Percentiles rank a stretch among this genome's conserved stretches.
Evolutionary conservation across 371 early-diverging fungal genomes (phyloP).

Genomic region (Actinomortierella wolfii): DNA sequence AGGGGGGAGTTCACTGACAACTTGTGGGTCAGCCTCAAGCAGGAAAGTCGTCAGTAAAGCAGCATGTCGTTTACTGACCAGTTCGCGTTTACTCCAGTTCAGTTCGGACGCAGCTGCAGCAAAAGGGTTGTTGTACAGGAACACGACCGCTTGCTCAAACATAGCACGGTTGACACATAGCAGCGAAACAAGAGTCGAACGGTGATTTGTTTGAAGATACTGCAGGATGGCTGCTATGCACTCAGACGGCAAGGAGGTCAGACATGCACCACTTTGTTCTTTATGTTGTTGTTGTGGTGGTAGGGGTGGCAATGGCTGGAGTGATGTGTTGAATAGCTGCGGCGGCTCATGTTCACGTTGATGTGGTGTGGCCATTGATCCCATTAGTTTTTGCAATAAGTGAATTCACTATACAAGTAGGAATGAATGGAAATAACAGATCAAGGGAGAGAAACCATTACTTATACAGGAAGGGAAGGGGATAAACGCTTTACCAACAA

Average conservation of each 20-base stretch:
- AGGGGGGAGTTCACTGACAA: constrained; percentile 12
- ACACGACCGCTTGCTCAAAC: constrained; percentile 19
- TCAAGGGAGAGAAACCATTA: too few species aligned
- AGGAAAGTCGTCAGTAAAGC: constrained; percentile 21
- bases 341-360: neutral
- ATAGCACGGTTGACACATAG: constrained; percentile 36
- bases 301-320: neutral
- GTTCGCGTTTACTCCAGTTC: constrained; percentile 2
- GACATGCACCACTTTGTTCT: too few species aligned
- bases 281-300: constrained; percentile 6
- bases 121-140: constrained; percentile 38
- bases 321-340: neutral
- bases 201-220: constrained; percentile 22
- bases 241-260: constrained; percentile 13
- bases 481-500: too few species aligned
- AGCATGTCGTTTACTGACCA: constrained; percentile 11
- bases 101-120: constrained; percentile 6
- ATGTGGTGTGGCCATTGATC: neutral
- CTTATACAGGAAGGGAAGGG: too few species aligned
- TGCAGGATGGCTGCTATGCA: constrained; percentile 21
- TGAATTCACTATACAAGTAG: too few species aligned
- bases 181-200: constrained; percentile 22
- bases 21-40: constrained; percentile 22
- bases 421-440: too few species aligned
- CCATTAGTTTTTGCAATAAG: too few species aligned